These are phyloP conservation scores for Pichia sp. DNA, from an alignment of 1,139 yeast genomes.

Conservation along the genomic window DNA sequence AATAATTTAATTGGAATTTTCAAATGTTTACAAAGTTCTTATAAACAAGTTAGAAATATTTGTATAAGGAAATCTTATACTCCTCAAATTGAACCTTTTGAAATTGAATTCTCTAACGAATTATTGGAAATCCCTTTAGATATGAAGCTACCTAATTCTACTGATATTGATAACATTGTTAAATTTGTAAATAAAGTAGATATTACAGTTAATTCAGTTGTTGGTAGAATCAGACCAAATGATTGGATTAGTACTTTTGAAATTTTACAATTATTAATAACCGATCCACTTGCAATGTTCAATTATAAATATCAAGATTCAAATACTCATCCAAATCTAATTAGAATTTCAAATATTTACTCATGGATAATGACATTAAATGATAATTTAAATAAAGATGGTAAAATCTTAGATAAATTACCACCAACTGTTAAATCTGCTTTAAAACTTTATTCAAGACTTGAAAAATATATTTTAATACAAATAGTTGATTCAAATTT, in stretches of 20 bases:
- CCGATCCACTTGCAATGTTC: constrained; percentile 48
- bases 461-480: constrained; percentile 55
- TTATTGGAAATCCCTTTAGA: constrained; percentile 23
- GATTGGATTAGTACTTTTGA: constrained; percentile 83
- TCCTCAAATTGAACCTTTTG: constrained; percentile 40
- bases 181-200: constrained; percentile 60
- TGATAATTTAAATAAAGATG: constrained; percentile 29
- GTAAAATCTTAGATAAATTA: constrained; percentile 45
- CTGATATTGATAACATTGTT: constrained; percentile 40
- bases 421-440: constrained; percentile 68
- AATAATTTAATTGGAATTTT: constrained; percentile 8
- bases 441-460: constrained; percentile 58
- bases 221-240: constrained; percentile 51
- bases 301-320: constrained; percentile 43
- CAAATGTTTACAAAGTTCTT: constrained; percentile 32
- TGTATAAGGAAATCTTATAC: constrained; percentile 76
- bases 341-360: constrained; percentile 64
- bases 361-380: constrained; percentile 56
- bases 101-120: constrained; percentile 21
- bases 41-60: constrained; percentile 61
- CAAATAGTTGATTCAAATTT: constrained; percentile 60
- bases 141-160: constrained; percentile 19
- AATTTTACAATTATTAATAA: constrained; percentile 59
- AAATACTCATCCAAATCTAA: constrained; percentile 43
- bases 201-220: constrained; percentile 51